Evolutionary conservation across 768 basidiomycete genomes (phyloP).

Genomic region (Chlorophyllum brunneum): DNA sequence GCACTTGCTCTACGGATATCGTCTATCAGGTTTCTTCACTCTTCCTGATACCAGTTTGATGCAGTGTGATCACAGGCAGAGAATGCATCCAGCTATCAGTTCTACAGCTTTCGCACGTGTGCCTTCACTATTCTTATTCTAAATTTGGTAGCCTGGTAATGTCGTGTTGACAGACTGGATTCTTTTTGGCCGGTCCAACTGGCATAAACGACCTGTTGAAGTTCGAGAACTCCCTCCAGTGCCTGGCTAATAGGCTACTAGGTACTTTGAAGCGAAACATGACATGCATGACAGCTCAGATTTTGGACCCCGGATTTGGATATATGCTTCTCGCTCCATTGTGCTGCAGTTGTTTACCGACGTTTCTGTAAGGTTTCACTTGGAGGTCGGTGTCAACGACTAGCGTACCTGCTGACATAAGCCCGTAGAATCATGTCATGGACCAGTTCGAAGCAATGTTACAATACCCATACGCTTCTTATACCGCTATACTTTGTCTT

Average conservation of each 20-base stretch:
- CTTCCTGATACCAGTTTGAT: neutral
- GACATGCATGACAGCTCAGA: conserved; percentile 43
- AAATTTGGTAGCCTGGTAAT: conserved; percentile 28
- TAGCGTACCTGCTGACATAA: conserved; percentile 41
- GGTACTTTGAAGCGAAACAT: conserved; percentile 55
- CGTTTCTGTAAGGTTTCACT: conserved; percentile 37
- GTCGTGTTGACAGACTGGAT: conserved; percentile 21
- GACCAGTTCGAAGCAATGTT: conserved; percentile 7
- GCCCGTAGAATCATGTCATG: conserved; percentile 27
- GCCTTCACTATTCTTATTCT: too few relatives aligned
- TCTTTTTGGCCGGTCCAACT: conserved; percentile 32
- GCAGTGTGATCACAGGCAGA: neutral
- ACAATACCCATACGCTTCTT: conserved; percentile 30
- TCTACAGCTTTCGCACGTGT: conserved; percentile 13
- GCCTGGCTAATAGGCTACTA: conserved; percentile 16
- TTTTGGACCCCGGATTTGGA: conserved; percentile 70
- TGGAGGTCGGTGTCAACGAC: conserved; percentile 37
- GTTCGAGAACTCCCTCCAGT: conserved; percentile 18
- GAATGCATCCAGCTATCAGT: neutral
- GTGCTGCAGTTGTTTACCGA: conserved; percentile 51
- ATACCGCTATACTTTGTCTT: conserved; percentile 11
- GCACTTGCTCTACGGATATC: neutral
- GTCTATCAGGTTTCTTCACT: neutral
- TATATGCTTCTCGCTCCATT: conserved; percentile 37
- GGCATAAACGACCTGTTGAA: conserved; percentile 38